These are phyloP conservation scores for Cercospora citrullina DNA, from an alignment of 2,329 filamentous ascomycete genomes.

Conservation along the genomic window DNA sequence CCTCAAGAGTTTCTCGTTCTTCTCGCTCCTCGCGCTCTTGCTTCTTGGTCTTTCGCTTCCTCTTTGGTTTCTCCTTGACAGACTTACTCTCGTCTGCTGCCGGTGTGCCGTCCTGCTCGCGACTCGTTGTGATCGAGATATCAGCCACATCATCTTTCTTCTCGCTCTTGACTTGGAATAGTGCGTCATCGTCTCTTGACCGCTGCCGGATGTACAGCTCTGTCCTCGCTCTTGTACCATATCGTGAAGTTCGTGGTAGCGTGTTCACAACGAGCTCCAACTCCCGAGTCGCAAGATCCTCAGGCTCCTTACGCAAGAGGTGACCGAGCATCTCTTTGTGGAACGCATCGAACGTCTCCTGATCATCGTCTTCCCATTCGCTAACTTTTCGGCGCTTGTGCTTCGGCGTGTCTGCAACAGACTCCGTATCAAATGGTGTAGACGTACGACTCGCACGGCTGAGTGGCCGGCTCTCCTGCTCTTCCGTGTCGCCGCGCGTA, in stretches of 20 bases:
- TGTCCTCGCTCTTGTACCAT: slow-evolving; percentile 72
- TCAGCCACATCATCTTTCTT: slow-evolving; percentile 47
- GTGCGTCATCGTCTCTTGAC: slow-evolving; percentile 79
- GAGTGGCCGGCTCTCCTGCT: slow-evolving; percentile 76
- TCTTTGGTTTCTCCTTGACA: slow-evolving; percentile 53
- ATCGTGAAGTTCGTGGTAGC: slow-evolving; percentile 59
- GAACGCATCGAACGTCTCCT: slow-evolving; percentile 49
- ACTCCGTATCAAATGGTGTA: slow-evolving; percentile 55
- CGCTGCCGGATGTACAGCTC: slow-evolving; percentile 72
- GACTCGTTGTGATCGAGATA: slow-evolving; percentile 28
- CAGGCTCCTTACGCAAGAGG: slow-evolving; percentile 61
- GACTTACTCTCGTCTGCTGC: slow-evolving; percentile 36
- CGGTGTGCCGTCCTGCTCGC: slow-evolving; percentile 29
- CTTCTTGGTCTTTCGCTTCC: slow-evolving; percentile 73
- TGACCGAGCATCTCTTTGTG: slow-evolving; percentile 51
- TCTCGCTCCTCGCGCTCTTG: slow-evolving; percentile 60
- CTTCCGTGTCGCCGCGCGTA: slow-evolving; percentile 72
- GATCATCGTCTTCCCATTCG: slow-evolving; percentile 53
- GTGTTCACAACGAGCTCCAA: slow-evolving; percentile 57
- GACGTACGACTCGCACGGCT: slow-evolving; percentile 65
- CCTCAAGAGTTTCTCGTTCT: slow-evolving; percentile 62
- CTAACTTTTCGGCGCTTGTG: slow-evolving; percentile 48
- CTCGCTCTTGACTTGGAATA: slow-evolving; percentile 65
- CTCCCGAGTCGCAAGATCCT: slow-evolving; percentile 66
- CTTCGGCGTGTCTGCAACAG: slow-evolving; percentile 44